Base-by-base conservation (phyloP, 495 filamentous ascomycete genomes). In the Annulohypoxylon maeteangense region DNA sequence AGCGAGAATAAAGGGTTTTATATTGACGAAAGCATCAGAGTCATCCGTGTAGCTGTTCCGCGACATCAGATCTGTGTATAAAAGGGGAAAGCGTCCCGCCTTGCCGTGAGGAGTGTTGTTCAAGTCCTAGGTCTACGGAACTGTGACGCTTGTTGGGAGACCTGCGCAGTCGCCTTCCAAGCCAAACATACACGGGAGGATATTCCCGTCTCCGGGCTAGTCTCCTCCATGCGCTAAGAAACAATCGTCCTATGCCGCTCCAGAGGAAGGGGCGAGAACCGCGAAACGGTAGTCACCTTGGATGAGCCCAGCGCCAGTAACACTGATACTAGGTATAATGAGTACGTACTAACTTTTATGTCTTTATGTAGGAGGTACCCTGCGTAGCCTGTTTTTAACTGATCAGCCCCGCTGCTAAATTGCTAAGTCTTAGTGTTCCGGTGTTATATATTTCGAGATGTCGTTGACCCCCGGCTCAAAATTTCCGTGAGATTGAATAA, bases 211-310 rank as follows among this genome's bases (percentile, higher is more conserved):
- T 22, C 63, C 72, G 7, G 83, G 81, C 89, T 88, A 90, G 51
- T 87, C 87, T 18, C 89, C 89, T 31, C 89, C 89, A 71, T 90
- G 79, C 0, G 83, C 78, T 62, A 89, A 62, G 80, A 90, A 91
- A 74, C 81, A 89, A 12, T 83, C 78, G 4, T 88, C 89, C 72
- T 90, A 88, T 0, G 78, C 75, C 16, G 85, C 78, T 14, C 85
- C 87, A 3, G 82, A 80, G 65, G 81, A 83, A 22, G 71, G 62
- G 55, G 76, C 83, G 0, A 88, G 88, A 16, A 83, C 83, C 22
- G 89, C 89, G 67, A 90, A 90, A 79, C 91, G 89, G 72, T 90
- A 89, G 31, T 83, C 88, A 50, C 89, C 89, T 1, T 87, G 84
- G 75, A 90, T 85, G 62, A 89, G 75, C n/a, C 84, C 82, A 2